These are phyloP conservation scores for Seiridium cupressi DNA, from an alignment of 2,329 filamentous ascomycete genomes.

Conservation along the genomic window DNA sequence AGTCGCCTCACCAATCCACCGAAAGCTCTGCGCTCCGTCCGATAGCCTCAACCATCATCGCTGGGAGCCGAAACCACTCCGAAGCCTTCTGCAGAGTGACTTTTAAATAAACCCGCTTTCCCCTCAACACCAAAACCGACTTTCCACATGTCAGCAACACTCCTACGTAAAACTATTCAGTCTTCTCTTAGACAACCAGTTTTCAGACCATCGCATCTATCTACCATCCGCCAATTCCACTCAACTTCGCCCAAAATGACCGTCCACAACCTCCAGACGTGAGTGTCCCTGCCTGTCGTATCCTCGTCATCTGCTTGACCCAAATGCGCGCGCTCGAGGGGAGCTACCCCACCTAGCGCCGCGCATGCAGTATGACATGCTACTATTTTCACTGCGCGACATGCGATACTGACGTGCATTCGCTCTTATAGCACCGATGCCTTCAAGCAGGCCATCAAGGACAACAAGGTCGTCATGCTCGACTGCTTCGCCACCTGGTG, in stretches of 20 bases:
- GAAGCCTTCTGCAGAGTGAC: neutral
- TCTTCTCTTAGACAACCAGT: constrained; percentile 2
- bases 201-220: neutral
- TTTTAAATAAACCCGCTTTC: constrained; percentile 9
- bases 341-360: constrained; percentile 1
- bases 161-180: constrained; percentile 3
- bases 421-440: constrained; percentile 21
- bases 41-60: neutral
- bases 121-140: constrained; percentile 6
- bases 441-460: constrained; percentile 25
- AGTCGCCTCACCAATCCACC: neutral
- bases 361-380: neutral
- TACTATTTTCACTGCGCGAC: neutral
- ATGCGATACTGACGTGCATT: neutral
- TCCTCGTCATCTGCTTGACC: neutral
- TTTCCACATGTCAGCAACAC: constrained; percentile 8
- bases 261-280: constrained; percentile 38
- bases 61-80: constrained; percentile 2
- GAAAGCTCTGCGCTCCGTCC: too few species aligned
- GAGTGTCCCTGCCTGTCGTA: constrained; percentile 15
- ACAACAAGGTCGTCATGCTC: constrained; percentile 66
- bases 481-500: constrained; percentile 93
- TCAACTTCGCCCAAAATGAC: constrained; percentile 40
- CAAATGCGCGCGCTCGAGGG: neutral
- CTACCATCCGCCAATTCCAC: constrained; percentile 30